Percentiles rank a stretch among this genome's conserved stretches.
Conservation (phyloP, 2,329 filamentous ascomycete genomes). For the Ceratocystis smalleyi region DNA sequence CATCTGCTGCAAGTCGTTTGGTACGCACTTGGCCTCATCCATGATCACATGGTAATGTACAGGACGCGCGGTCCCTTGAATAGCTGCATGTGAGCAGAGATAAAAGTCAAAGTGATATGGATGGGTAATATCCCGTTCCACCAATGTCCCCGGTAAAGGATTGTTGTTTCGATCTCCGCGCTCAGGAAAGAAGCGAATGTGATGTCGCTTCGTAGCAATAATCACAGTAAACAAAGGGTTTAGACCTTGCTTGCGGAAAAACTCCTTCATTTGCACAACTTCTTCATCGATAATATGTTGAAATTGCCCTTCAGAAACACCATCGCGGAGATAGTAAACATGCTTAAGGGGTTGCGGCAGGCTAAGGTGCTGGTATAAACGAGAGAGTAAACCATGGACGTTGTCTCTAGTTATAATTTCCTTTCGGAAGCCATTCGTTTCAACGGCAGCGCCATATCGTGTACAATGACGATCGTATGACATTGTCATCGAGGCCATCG, state of each 20-base stretch:
- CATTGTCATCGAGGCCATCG: slow-evolving; percentile 76
- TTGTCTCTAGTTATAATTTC: slow-evolving; percentile 63
- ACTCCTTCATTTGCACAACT: slow-evolving; percentile 51
- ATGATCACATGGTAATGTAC: slow-evolving; percentile 82
- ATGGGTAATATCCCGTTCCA: slow-evolving; percentile 81
- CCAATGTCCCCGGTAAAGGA: slow-evolving; percentile 67
- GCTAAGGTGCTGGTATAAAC: slow-evolving; percentile 40
- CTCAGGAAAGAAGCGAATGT: slow-evolving; percentile 75
- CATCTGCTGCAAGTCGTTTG: slow-evolving; percentile 65
- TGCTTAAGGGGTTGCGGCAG: not conserved
- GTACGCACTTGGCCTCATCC: slow-evolving; percentile 57
- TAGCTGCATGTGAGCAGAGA: slow-evolving; percentile 48
- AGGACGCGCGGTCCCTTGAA: slow-evolving; percentile 85
- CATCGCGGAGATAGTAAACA: slow-evolving; percentile 85
- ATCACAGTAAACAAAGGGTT: slow-evolving; percentile 64
- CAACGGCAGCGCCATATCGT: slow-evolving; percentile 62
- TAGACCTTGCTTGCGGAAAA: slow-evolving; percentile 32
- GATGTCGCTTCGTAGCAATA: slow-evolving; percentile 84
- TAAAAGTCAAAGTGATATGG: slow-evolving; percentile 85
- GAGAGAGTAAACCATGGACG: slow-evolving; percentile 48
- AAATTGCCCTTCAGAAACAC: slow-evolving; percentile 79
- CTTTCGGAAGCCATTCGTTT: slow-evolving; percentile 68
- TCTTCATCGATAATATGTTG: slow-evolving; percentile 65
- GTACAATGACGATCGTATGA: slow-evolving; percentile 56
- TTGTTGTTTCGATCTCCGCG: slow-evolving; percentile 64